phyloP scores from a whole-genome alignment of 768 basidiomycete species.

The Phanerodontia chrysosporium region DNA sequence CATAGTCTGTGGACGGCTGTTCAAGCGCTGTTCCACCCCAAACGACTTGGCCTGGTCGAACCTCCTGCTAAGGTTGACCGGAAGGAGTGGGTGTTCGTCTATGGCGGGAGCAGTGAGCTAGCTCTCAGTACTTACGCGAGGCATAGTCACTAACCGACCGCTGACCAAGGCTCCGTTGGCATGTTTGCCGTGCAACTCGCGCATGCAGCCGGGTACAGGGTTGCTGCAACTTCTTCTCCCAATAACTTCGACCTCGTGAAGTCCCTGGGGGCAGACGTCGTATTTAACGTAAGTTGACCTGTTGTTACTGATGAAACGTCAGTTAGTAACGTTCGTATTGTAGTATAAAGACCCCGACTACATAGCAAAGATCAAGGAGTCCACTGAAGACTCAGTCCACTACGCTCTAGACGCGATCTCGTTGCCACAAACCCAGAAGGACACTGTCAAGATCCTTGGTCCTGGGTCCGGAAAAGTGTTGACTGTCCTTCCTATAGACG shows the following conservation, averaged over 20 bases:
- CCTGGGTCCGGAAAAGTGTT: constrained; percentile 5
- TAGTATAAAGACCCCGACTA: no score
- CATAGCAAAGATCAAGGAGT: no score
- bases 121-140: background rate
- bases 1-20: no score
- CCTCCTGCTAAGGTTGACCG: no score
- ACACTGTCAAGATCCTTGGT: constrained; percentile 4
- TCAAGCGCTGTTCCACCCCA: no score
- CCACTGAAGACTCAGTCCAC: constrained; percentile 15
- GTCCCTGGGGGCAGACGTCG: constrained; percentile 33
- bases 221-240: constrained; percentile 32
- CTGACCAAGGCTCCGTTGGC: constrained; percentile 31
- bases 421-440: constrained; percentile 2
- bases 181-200: constrained; percentile 29
- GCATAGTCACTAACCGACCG: background rate
- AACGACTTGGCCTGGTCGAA: no score
- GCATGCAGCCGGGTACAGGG: constrained; percentile 26
- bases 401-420: constrained; percentile 19
- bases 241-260: constrained; percentile 33
- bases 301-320: constrained; percentile 19
- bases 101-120: constrained; percentile 23
- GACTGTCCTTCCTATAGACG: background rate
- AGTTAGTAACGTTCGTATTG: no score
- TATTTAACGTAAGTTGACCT: constrained; percentile 24
- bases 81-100: constrained; percentile 23